Conservation (phyloP, 1,284 basidiomycete genomes). For the Singerocomus inundabilis region DNA sequence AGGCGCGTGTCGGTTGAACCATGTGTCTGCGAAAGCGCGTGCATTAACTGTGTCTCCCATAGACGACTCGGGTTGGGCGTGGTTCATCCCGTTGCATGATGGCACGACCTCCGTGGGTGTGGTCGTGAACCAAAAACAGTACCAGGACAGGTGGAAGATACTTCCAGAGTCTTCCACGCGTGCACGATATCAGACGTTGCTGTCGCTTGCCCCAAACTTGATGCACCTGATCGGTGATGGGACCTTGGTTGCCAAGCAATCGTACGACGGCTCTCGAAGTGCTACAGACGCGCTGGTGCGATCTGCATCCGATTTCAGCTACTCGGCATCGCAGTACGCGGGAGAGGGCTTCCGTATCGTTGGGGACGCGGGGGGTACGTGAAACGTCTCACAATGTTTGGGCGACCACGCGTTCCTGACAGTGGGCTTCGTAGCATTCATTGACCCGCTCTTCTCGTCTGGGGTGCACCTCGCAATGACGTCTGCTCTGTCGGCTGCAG, state of each 20-base stretch:
- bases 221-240: slow-evolving; percentile 49
- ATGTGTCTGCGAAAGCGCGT: background rate
- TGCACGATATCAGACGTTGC: slow-evolving; percentile 28
- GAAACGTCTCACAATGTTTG: background rate
- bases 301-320: slow-evolving; percentile 65
- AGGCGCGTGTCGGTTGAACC: slow-evolving; percentile 38
- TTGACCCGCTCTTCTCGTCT: slow-evolving; percentile 63
- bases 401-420: background rate
- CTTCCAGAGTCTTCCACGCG: slow-evolving; percentile 42
- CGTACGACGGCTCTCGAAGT: background rate
- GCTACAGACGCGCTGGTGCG: slow-evolving; percentile 33
- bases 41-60: slow-evolving; percentile 2
- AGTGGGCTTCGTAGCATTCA: slow-evolving; percentile 46
- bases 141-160: slow-evolving; percentile 39
- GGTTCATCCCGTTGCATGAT: slow-evolving; percentile 75
- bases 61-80: slow-evolving; percentile 78
- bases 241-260: slow-evolving; percentile 39
- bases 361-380: slow-evolving; percentile 69
- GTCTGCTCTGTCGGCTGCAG: slow-evolving; percentile 54
- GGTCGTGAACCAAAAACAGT: slow-evolving; percentile 62
- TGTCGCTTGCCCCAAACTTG: slow-evolving; percentile 51
- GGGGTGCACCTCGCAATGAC: slow-evolving; percentile 63
- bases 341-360: slow-evolving; percentile 59
- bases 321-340: slow-evolving; percentile 61
- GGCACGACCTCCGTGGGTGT: slow-evolving; percentile 69